Base-by-base conservation (phyloP, 371 early-diverging fungal genomes). In the Circinella minor region DNA sequence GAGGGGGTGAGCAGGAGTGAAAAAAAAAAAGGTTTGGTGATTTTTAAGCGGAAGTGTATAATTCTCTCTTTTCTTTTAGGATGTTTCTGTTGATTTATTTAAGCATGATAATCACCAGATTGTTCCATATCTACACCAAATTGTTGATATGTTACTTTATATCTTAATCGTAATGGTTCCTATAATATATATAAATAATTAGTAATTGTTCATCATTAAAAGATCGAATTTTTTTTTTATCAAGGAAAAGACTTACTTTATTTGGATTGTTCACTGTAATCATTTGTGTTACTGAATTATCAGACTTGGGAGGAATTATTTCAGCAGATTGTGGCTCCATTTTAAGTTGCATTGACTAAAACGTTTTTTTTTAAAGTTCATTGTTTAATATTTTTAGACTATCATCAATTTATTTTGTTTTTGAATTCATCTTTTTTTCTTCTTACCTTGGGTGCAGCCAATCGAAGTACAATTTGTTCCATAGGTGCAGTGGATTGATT, bases 121-220 rank as follows among this genome's bases (percentile, higher is more conserved):
- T 90, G 89, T 69, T 91, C 90, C 77, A 93, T 91, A 54, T 83
- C 80, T 48, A 90, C 90, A n/a, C 91, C 93, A 70, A 89, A 89
- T 59, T 91, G 80, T 37, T 82, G 74, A 76, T 92, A 94, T 43
- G 86, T 81, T 9, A 92, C 84, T 71, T 89, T 90, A 72, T 90
- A 94, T 71, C 90, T 79, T 70, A 94, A 70, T 48, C 91, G 87
- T 38, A 92, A 67, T 43, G 89, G 80, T 60, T 91, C 88, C 85
- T 89, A 39, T 27, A 67, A 27, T 27, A 27, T 27, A 27, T 2
- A 27, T 27, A 27, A 34, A 20, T 62, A 38, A 20, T 14, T 18
- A 38, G 51, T 1, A 17, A 1, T 51, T 51, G 51, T n/a, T 27
- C 2, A 27, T 27, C 27, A 14, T 17, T 13, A n/a, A 6, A 15